Evolutionary conservation across 306 rosid species (phyloP).

Genomic region (Astragalus membranaceus): DNA sequence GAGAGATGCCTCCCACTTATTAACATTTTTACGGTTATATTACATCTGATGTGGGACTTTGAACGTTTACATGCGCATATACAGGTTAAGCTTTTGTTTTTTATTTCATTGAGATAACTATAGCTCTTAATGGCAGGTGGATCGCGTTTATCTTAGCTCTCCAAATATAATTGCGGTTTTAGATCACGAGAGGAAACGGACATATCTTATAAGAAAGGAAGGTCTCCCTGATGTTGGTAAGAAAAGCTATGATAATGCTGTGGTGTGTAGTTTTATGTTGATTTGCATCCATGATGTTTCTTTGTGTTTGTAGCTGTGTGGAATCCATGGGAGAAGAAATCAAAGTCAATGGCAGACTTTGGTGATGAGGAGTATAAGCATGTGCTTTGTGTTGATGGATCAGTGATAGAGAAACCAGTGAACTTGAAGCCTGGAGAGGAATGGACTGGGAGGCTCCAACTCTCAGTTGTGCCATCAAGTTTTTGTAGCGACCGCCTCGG

Average conservation of each 20-base stretch:
- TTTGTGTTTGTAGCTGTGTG: conserved; percentile 56
- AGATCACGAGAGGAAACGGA: conserved; percentile 82
- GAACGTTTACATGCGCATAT: not conserved
- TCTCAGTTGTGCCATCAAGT: conserved; percentile 74
- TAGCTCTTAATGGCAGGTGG: conserved; percentile 45
- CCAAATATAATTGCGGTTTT: conserved; percentile 72
- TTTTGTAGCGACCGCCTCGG: conserved; percentile 66
- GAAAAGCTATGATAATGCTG: not conserved
- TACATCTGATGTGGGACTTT: no score
- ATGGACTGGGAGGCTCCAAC: conserved; percentile 83
- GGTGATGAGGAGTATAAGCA: conserved; percentile 92
- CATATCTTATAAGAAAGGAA: conserved; percentile 74
- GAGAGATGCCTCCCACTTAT: no score
- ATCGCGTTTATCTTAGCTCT: conserved; percentile 82
- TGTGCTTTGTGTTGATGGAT: conserved; percentile 90
- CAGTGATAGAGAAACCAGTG: conserved; percentile 70
- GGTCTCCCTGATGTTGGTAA: conserved; percentile 97
- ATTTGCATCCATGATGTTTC: not conserved
- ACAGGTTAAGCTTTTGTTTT: not conserved
- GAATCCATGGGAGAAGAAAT: conserved; percentile 98
- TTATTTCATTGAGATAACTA: not conserved
- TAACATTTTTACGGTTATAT: no score
- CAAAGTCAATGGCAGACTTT: conserved; percentile 70
- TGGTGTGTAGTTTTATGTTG: not conserved
- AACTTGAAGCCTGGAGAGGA: conserved; percentile 89